Evolutionary conservation across 2,329 filamentous ascomycete genomes (phyloP), one percentile per base, ranked within the genome.

Genomic region (Botryotinia calthae): DNA sequence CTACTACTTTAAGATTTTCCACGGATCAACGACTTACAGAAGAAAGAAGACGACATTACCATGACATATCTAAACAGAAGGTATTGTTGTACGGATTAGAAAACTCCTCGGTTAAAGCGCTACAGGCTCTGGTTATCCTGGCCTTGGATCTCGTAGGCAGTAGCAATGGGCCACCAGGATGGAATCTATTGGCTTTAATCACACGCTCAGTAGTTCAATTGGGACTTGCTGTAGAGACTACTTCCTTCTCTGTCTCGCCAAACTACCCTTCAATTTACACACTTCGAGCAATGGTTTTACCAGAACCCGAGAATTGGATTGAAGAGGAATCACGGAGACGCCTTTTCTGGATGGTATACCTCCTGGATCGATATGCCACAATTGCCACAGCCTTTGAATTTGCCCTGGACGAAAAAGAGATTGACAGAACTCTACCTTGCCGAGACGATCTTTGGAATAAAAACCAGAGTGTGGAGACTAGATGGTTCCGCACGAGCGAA

Each of bases 331-430:
- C 93, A 59, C 86, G 94, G 42, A 87, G 95, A 42, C 87, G 95
- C 40, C 84, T 97, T 1, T 97, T 98, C 81, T 98, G 95, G 95
- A 95, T 97, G 90, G 90, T 97, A 18, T 98, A 97, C 79, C 84
- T 97, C 20, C 86, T 98, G 9, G 95, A 98, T 80, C 88, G 95
- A 67, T 97, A 97, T 80, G 94, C 94, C 0, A 97, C 94, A 0
- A 91, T 97, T 72, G 91, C 94, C 0, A 97, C 95, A 0, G 94
- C 95, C 0, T 97, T 97, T 77, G 94, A 97, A 77, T 97, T 97
- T 80, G 93, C 93, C 0, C 84, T 98, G 28, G 91, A 95, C 76
- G 94, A 97, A 79, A 93, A 91, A 79, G 94, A 97, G 79, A 95
- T 97, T 62, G 94, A 97, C 80, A 89, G 95, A 37, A 93, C 89